Percentiles rank a stretch among this genome's conserved stretches.
Evolutionary conservation across 202 grass and related monocot species (phyloP).

Genomic region (Cymbopogon flexuosus): DNA sequence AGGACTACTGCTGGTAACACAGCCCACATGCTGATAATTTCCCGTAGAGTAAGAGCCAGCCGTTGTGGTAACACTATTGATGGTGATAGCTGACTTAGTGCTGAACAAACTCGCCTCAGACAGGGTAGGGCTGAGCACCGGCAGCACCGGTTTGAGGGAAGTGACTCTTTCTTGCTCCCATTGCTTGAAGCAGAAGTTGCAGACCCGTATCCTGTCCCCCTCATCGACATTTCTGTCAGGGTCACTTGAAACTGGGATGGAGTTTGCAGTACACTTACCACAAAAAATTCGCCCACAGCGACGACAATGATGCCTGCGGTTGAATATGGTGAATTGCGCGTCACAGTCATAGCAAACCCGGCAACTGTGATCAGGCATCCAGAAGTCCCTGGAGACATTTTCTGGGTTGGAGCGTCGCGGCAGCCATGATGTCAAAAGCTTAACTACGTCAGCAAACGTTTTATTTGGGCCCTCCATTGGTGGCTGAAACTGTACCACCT

Average conservation of each 20-base stretch:
- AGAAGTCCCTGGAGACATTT: constrained; percentile 90
- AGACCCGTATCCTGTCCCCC: constrained; percentile 67
- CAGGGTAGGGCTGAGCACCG: constrained; percentile 43
- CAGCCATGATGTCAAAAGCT: constrained; percentile 74
- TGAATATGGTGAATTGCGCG: constrained; percentile 79
- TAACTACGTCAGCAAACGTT: constrained; percentile 61
- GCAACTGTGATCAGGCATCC: constrained; percentile 96
- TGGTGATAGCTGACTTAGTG: constrained; percentile 57
- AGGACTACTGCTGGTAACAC: constrained; percentile 48
- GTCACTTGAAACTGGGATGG: constrained; percentile 52
- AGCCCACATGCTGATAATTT: constrained; percentile 50
- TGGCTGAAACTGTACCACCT: constrained; percentile 24
- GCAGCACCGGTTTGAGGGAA: constrained; percentile 31
- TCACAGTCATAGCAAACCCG: constrained; percentile 83
- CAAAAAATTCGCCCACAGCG: constrained; percentile 91
- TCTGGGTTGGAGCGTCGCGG: constrained; percentile 50
- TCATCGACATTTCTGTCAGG: constrained; percentile 41
- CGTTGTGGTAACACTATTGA: constrained; percentile 45
- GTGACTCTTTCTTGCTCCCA: constrained; percentile 65
- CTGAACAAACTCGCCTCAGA: constrained; percentile 57
- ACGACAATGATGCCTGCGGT: constrained; percentile 92
- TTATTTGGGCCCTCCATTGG: constrained; percentile 64
- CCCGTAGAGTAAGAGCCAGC: constrained; percentile 52
- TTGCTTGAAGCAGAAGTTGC: constrained; percentile 80
- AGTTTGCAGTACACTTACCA: constrained; percentile 74